Percentiles rank a stretch among this genome's conserved stretches.
phyloP scores from a whole-genome alignment of 768 basidiomycete genomes.

The Hygrophorus pudorinus region DNA sequence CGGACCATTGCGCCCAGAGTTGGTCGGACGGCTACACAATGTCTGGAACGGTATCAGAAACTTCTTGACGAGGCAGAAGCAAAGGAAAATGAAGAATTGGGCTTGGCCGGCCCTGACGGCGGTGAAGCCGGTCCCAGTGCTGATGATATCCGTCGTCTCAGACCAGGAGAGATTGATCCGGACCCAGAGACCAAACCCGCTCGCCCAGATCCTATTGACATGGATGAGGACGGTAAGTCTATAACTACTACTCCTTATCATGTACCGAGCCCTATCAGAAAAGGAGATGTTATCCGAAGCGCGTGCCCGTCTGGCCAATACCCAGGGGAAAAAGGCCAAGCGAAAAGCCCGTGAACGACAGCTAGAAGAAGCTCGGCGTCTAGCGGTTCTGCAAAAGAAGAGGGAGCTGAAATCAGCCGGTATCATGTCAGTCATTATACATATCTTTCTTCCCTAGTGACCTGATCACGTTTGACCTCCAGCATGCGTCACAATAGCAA shows the following conservation, averaged over 20 bases:
- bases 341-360: constrained; percentile 97
- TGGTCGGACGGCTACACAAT: constrained; percentile 94
- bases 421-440: constrained; percentile 61
- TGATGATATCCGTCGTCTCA: constrained; percentile 82
- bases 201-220: constrained; percentile 97
- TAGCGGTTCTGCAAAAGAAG: constrained; percentile 96
- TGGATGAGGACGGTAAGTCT: constrained; percentile 92
- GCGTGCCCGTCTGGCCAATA: constrained; percentile 94
- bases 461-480: not conserved
- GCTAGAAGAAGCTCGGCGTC: constrained; percentile 86
- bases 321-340: constrained; percentile 99
- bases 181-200: constrained; percentile 99
- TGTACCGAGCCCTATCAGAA: constrained; percentile 35
- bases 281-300: constrained; percentile 99
- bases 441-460: constrained; percentile 3
- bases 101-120: constrained; percentile 68
- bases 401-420: constrained; percentile 96
- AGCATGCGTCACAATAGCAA: constrained; percentile 93
- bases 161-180: constrained; percentile 97
- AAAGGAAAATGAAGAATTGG: constrained; percentile 92
- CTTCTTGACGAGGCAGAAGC: constrained; percentile 94
- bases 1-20: constrained; percentile 98
- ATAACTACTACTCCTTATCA: constrained; percentile 1
- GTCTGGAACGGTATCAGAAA: constrained; percentile 96
- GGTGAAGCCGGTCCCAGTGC: constrained; percentile 76